These are phyloP conservation scores for Salvia miltiorrhiza DNA, from an alignment of 257 asterid genomes.

Conservation along the genomic window DNA sequence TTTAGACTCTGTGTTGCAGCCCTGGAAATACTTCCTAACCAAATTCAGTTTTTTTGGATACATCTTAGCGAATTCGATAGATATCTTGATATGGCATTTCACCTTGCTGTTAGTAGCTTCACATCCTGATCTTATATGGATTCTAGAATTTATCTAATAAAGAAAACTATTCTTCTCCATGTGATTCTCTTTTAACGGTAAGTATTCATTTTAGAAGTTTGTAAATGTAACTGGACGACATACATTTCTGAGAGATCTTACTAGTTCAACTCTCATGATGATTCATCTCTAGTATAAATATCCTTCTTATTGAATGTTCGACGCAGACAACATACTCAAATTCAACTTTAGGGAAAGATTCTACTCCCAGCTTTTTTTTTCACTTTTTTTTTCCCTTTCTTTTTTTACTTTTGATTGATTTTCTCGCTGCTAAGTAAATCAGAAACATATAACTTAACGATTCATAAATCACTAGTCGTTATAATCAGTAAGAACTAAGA, in stretches of 20 bases:
- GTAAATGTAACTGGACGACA: neutral
- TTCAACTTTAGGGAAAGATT: neutral
- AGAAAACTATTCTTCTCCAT: neutral
- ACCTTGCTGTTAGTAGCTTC: neutral
- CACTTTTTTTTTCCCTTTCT: neutral
- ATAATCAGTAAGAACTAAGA: neutral
- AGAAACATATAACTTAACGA: neutral
- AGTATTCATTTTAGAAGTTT: neutral
- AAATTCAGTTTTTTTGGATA: neutral
- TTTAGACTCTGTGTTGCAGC: neutral
- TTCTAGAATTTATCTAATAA: neutral
- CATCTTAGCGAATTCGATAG: constrained; percentile 4
- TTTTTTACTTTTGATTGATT: neutral
- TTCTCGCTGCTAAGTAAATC: neutral
- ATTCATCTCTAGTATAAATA: neutral
- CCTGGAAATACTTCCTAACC: neutral
- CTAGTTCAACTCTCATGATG: too few species aligned
- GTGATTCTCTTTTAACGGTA: neutral
- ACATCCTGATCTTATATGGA: neutral
- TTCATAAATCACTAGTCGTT: neutral
- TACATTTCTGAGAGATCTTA: neutral
- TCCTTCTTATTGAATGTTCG: neutral
- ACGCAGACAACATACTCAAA: neutral
- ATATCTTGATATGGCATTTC: neutral
- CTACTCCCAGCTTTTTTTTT: neutral